Evolutionary conservation across 768 basidiomycete genomes (phyloP), one percentile per base, ranked within the genome.

Genomic region (Lentinus tigrinus): DNA sequence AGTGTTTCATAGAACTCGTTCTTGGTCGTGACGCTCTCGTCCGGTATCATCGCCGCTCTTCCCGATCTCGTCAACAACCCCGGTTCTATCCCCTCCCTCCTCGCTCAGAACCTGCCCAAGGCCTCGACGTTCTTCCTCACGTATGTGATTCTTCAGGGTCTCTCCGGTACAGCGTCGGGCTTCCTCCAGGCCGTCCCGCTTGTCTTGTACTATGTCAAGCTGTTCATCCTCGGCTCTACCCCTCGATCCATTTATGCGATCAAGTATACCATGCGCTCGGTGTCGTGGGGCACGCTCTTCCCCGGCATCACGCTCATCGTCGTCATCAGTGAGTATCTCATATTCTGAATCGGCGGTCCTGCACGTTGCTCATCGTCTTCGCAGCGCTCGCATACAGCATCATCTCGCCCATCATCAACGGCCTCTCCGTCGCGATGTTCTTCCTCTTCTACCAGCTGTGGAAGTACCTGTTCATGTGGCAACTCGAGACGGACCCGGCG

Each of bases 401-500:
- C 69, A 95, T 98, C 63, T 87, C 93, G 6, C 95, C 96, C 0
- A 80, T 98, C 68, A 95, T 97, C 76, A 95, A 93, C 62, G 95
- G 95, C 8, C 84, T 98, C 46, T 87, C 91, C 2, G 84, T 84
- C 62, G 77, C 80, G 27, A 85, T 91, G 1, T 97, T 98, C 78
- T 86, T 90, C 72, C 72, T 88, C 43, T 91, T 93, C 74, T 95
- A 89, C 72, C 75, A 85, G 58, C 73, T 93, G 36, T 93, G 91
- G 81, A 93, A 91, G 63, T 74, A 73, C 57, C 63, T 69, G 31
- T 73, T 73, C 64, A 58, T 69, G 13, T 74, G 73, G 72, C 85
- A 83, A 59, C 83, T 84, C 65, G 85, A 91, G 54, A 88, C 93
- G 69, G 82, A 87, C 3, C 69, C 80, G 0, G 73, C 80, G 4